Base-by-base conservation (phyloP, 352 stramenopile genomes). In the Phytopythium mirpurense region DNA sequence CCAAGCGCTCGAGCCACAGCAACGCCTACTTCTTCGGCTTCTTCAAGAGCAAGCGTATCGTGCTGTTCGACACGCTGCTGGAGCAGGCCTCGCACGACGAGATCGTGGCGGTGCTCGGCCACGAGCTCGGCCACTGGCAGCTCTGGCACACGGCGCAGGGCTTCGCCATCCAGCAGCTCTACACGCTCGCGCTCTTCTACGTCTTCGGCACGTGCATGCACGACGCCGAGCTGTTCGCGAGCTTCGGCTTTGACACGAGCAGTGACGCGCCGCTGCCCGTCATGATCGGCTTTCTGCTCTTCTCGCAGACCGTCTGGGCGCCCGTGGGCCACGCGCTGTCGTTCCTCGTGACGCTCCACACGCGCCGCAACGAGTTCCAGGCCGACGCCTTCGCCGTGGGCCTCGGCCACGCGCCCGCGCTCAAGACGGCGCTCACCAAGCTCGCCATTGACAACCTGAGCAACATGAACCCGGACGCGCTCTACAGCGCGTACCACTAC, bases 41-140 rank as follows among this genome's bases (percentile, higher is more conserved):
- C 48, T 97, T 97, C 62, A 97, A 96, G 60, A 98, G 93, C 72
- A 98, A 98, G 67, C 87, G 96, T 27, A 98, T 98, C 63, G 95
- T 98, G 26, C 66, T 98, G 3, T 99, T 97, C 60, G 96, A 99
- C 70, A 99, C 96, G 35, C 78, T 99, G 14, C 72, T 99, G 40
- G 81, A 95, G 36, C 96, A 99, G 69, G 78, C 78, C 6, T 86
- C 82, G 1, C 51, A 95, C 57, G 81, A 97, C 52, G 96, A 99
- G 74, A 93, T 99, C 59, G 75, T 99, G 7, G 94, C 96, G 9
- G 95, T 99, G 59, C 70, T 99, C 31, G 96, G 90, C 54, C 95
- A 99, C 59, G 96, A 99, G 62, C 76, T 98, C 35, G 94, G 96
- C 23, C 96, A 99, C 71, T 99, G 96, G 96, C 91, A 97, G 73